These are phyloP conservation scores for Cyphellophora attinorum DNA, from an alignment of 2,329 filamentous ascomycete species.

Conservation along the genomic window DNA sequence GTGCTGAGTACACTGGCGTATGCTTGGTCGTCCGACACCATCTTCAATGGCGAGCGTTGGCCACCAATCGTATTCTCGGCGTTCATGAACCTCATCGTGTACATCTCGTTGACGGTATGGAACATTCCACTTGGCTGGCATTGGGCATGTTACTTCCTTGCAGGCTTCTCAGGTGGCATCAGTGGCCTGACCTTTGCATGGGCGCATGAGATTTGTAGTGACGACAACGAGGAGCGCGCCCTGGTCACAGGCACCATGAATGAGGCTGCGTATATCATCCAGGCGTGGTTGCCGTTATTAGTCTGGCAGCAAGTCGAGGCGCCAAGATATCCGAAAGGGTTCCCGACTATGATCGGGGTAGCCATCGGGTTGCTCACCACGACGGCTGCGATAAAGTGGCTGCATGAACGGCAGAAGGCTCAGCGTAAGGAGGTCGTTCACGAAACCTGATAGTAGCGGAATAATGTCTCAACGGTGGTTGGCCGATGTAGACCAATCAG, in stretches of 20 bases:
- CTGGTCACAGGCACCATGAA: conserved; percentile 60
- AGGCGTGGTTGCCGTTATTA: conserved; percentile 53
- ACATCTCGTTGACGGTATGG: conserved; percentile 38
- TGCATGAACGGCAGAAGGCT: conserved; percentile 30
- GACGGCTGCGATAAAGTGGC: conserved; percentile 36
- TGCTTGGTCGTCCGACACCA: conserved; percentile 55
- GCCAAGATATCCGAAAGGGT: conserved; percentile 52
- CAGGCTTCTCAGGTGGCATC: conserved; percentile 37
- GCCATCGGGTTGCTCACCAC: conserved; percentile 41
- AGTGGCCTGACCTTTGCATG: conserved; percentile 44
- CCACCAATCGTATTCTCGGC: conserved; percentile 53
- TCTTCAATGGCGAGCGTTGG: conserved; percentile 53
- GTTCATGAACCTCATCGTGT: conserved; percentile 32
- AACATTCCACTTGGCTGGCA: conserved; percentile 46
- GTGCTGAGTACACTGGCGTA: conserved; percentile 53
- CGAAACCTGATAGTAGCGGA: no score
- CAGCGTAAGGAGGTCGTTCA: conserved; percentile 27
- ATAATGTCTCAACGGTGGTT: no score
- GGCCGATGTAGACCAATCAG: no score
- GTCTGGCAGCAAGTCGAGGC: conserved; percentile 56
- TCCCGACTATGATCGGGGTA: conserved; percentile 25
- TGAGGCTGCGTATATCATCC: conserved; percentile 58
- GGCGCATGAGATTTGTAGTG: conserved; percentile 44
- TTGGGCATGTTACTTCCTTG: conserved; percentile 54
- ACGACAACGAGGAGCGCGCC: conserved; percentile 30